These are phyloP conservation scores for Phylloporus scabripes DNA, from an alignment of 768 basidiomycete genomes.

Conservation along the genomic window DNA sequence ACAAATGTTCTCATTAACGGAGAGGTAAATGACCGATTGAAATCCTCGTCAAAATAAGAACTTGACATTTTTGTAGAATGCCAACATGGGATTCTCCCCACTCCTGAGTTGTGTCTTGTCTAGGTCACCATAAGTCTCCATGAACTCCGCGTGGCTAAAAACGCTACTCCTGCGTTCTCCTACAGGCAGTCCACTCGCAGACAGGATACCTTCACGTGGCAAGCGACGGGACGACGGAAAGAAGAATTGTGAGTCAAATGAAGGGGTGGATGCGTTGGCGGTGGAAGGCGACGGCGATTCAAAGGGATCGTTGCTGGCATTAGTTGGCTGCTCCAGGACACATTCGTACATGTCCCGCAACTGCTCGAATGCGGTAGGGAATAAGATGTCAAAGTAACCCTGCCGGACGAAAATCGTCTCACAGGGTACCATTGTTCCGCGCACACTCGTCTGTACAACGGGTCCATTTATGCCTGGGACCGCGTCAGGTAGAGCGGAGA, in stretches of 20 bases:
- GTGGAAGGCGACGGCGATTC: conserved; percentile 43
- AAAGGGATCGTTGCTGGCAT: conserved; percentile 14
- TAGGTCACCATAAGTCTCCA: conserved; percentile 79
- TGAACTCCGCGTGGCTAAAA: conserved; percentile 83
- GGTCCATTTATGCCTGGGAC: conserved; percentile 67
- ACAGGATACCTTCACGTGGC: conserved; percentile 65
- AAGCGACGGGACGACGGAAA: conserved; percentile 50
- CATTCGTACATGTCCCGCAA: conserved; percentile 89
- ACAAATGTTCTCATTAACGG: neutral
- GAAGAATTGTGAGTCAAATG: conserved; percentile 63
- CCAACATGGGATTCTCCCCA: conserved; percentile 85
- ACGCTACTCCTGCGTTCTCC: conserved; percentile 80
- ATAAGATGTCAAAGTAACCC: conserved; percentile 98
- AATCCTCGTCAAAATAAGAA: conserved; percentile 62
- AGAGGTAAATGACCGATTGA: neutral
- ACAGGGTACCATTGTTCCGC: conserved; percentile 81
- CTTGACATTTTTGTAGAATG: conserved; percentile 92
- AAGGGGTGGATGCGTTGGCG: conserved; percentile 43
- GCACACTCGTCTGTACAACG: conserved; percentile 92
- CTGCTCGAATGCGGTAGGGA: conserved; percentile 85
- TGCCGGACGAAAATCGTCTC: conserved; percentile 87
- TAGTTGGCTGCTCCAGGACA: conserved; percentile 58
- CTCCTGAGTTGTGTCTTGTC: conserved; percentile 63
- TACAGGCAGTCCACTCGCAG: conserved; percentile 71
- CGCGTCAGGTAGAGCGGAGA: conserved; percentile 80